A percentile compares a stretch with the other conserved stretches of the same genome.
Conservation (phyloP, 768 basidiomycete genomes). For the Epithele typhae region DNA sequence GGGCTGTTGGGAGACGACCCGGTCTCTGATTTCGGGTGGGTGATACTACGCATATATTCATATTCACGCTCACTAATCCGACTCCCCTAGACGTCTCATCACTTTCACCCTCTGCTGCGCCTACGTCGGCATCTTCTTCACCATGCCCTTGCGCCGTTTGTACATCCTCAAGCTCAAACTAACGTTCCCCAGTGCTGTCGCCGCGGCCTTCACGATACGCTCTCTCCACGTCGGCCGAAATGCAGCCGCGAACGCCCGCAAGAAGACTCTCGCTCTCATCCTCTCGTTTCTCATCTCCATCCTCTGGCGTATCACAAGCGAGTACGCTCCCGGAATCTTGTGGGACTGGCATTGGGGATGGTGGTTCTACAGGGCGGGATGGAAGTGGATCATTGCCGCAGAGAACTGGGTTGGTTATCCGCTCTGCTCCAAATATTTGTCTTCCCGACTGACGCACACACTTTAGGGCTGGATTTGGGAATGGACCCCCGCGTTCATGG, state of each 20-base stretch:
- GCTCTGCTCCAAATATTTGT: neutral
- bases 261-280: conserved; percentile 19
- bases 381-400: conserved; percentile 19
- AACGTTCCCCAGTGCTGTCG: conserved; percentile 19
- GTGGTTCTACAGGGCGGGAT: conserved; percentile 21
- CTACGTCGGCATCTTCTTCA: conserved; percentile 23
- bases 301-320: conserved; percentile 15
- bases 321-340: conserved; percentile 21
- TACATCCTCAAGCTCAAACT: conserved; percentile 23
- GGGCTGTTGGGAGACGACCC: conserved; percentile 14
- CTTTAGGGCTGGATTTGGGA: conserved; percentile 18
- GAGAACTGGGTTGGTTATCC: conserved; percentile 15
- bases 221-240: conserved; percentile 19
- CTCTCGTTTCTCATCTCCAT: conserved; percentile 15
- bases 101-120: conserved; percentile 21
- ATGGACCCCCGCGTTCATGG: conserved; percentile 22
- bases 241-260: conserved; percentile 16
- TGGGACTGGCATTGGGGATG: conserved; percentile 22
- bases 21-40: conserved; percentile 15
- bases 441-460: neutral
- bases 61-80: neutral
- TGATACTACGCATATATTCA: neutral
- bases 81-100: conserved; percentile 10
- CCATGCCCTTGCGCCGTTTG: conserved; percentile 19
- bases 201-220: conserved; percentile 21